A percentile compares a stretch with the other conserved stretches of the same genome.
phyloP scores from a whole-genome alignment of 1,284 basidiomycete species.

The Uromyces viciae-fabae region DNA sequence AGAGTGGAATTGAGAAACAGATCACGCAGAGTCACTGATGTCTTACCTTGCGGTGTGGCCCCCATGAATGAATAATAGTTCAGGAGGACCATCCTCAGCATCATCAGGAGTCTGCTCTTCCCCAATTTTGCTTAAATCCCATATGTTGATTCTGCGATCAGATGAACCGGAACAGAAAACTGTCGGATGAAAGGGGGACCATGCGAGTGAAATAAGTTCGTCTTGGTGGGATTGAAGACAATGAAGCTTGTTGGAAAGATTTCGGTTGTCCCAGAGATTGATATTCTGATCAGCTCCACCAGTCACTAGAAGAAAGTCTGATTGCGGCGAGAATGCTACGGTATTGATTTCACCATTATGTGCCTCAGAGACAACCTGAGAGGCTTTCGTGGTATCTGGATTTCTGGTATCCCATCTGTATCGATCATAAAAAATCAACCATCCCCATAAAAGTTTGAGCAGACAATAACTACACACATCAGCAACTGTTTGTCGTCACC shows the following conservation, averaged over 20 bases:
- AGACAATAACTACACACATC: conserved; percentile 63
- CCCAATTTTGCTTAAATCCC: conserved; percentile 90
- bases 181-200: conserved; percentile 88
- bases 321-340: conserved; percentile 81
- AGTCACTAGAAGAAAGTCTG: conserved; percentile 79
- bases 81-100: conserved; percentile 90
- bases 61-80: conserved; percentile 86
- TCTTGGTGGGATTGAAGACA: conserved; percentile 89
- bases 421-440: conserved; percentile 6
- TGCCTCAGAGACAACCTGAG: conserved; percentile 68
- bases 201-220: conserved; percentile 87
- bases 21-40: neutral
- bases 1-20: neutral
- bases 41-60: conserved; percentile 47
- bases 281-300: conserved; percentile 91
- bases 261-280: conserved; percentile 81
- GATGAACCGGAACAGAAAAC: conserved; percentile 88
- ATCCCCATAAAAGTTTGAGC: neutral
- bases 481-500: conserved; percentile 92
- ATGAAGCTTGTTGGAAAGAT: conserved; percentile 75
- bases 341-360: conserved; percentile 87
- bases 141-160: conserved; percentile 88
- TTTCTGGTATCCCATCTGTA: conserved; percentile 86
- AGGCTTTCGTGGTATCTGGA: conserved; percentile 63
- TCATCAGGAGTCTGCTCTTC: conserved; percentile 96